Base-by-base conservation (phyloP, 2,329 filamentous ascomycete genomes). In the Aureobasidium sp. region DNA sequence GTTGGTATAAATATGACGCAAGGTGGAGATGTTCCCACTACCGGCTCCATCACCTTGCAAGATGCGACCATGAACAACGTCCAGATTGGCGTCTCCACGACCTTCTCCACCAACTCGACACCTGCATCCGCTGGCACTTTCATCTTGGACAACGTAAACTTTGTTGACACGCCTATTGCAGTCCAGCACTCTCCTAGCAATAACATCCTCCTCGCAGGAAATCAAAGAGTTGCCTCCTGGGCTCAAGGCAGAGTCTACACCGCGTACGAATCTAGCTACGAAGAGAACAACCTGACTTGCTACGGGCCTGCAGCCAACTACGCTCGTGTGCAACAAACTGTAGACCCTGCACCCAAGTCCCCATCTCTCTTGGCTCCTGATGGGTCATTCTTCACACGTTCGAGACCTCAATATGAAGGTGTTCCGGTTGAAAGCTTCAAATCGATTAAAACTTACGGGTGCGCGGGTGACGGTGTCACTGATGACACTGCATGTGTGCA, bases 401-500 rank as follows among this genome's bases (percentile, higher is more conserved):
- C 65, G 0, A 66, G 68, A 5, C 77, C 77, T 2, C 73, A 77
- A 45, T 79, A 79, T 53, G 73, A 70, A 34, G 60, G 66, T 7
- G 64, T 89, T 0, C 75, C 84, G 0, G 80, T 80, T 9, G 82
- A 80, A 61, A 82, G 80, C 14, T 94, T 96, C 69, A 75, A 92
- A 65, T 91, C 88, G 0, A 67, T 69, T 45, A 68, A 71, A 25
- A 73, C 76, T 60, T 73, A 75, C 55, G 78, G 75, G 55, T 91
- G 89, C 68, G 88, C 85, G 74, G 92, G 92, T 68, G 91, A 97
- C 71, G 93, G 92, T 42, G 74, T 78, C 20, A 87, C 87, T n/a
- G 93, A 97, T 68, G 92, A 96, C 68, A 96, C 92, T 2, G 83
- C 81, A 3, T 87, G 86, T 7, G 86, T 94, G 68, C 91, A 96